Conservation (phyloP, 352 stramenopile genomes). For the Phytophthora pini region DNA sequence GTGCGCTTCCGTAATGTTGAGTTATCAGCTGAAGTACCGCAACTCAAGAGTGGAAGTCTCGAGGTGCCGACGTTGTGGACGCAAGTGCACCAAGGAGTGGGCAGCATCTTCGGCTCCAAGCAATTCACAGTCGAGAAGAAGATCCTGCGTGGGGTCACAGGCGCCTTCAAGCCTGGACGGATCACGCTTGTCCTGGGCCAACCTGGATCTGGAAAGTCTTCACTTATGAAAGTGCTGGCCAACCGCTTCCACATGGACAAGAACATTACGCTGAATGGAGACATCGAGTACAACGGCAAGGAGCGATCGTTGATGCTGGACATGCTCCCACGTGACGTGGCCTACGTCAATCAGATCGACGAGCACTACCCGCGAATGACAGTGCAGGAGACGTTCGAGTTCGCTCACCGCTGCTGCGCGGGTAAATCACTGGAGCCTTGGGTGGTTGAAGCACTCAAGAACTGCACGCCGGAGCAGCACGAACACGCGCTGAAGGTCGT, state of each 20-base stretch:
- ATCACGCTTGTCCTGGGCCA: slow-evolving; percentile 62
- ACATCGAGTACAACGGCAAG: slow-evolving; percentile 56
- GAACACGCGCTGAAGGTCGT: slow-evolving; percentile 43
- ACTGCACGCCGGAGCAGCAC: slow-evolving; percentile 35
- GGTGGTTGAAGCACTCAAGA: slow-evolving; percentile 14
- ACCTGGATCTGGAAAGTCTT: slow-evolving; percentile 30
- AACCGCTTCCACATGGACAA: slow-evolving; percentile 58
- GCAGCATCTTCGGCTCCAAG: slow-evolving; percentile 13
- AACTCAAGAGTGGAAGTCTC: slow-evolving; percentile 31
- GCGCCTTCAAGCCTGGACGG: slow-evolving; percentile 50
- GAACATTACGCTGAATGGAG: slow-evolving; percentile 45
- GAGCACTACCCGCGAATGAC: slow-evolving; percentile 31
- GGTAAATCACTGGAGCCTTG: slow-evolving; percentile 45
- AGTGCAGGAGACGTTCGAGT: slow-evolving; percentile 62
- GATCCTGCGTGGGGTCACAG: slow-evolving; percentile 51
- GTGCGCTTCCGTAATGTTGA: slow-evolving; percentile 64
- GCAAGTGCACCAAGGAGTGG: slow-evolving; percentile 38
- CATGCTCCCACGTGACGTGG: slow-evolving; percentile 43
- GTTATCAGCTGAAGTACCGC: slow-evolving; percentile 41
- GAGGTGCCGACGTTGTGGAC: slow-evolving; percentile 53
- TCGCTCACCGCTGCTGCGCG: slow-evolving; percentile 48
- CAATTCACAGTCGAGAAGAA: slow-evolving; percentile 47
- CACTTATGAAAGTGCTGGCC: slow-evolving; percentile 51
- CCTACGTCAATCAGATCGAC: slow-evolving; percentile 49
- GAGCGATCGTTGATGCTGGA: slow-evolving; percentile 36